These are phyloP conservation scores for Entonaema liquescens DNA, from an alignment of 495 filamentous ascomycete species.

Conservation along the genomic window DNA sequence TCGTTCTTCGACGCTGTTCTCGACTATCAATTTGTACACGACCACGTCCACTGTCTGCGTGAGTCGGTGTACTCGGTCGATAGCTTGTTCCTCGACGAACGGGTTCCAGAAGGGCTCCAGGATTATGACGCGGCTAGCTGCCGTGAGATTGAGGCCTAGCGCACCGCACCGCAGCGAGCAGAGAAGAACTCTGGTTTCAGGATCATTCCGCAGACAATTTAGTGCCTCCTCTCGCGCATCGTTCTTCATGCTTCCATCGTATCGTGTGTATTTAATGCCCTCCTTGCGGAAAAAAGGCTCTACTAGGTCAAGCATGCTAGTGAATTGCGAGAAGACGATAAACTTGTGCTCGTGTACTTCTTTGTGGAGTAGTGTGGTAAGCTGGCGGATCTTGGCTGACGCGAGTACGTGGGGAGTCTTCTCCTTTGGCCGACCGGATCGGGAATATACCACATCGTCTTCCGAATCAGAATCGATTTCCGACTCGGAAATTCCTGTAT, in stretches of 20 bases:
- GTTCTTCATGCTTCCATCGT: conserved; percentile 96
- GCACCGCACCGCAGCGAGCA: conserved; percentile 94
- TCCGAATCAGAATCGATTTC: conserved; percentile 56
- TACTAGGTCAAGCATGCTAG: conserved; percentile 90
- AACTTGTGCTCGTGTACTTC: conserved; percentile 86
- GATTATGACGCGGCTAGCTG: conserved; percentile 91
- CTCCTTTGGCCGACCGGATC: conserved; percentile 38
- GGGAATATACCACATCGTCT: conserved; percentile 44
- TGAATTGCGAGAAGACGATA: conserved; percentile 90
- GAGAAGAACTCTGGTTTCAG: conserved; percentile 77
- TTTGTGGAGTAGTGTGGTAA: conserved; percentile 80
- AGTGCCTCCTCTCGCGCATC: conserved; percentile 90
- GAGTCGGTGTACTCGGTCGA: conserved; percentile 95
- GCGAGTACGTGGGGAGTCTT: conserved; percentile 59
- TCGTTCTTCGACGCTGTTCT: conserved; percentile 85
- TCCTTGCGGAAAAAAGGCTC: conserved; percentile 85
- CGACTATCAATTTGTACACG: conserved; percentile 91
- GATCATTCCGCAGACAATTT: conserved; percentile 71
- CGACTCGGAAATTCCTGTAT: conserved; percentile 46
- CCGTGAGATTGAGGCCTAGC: conserved; percentile 91
- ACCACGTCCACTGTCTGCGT: conserved; percentile 94
- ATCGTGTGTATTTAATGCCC: conserved; percentile 80
- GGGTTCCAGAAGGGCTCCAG: conserved; percentile 98
- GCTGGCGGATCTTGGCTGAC: conserved; percentile 89
- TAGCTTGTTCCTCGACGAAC: conserved; percentile 98